Evolutionary conservation across 495 filamentous ascomycete species (phyloP).

Genomic region (Penicillium parvum): DNA sequence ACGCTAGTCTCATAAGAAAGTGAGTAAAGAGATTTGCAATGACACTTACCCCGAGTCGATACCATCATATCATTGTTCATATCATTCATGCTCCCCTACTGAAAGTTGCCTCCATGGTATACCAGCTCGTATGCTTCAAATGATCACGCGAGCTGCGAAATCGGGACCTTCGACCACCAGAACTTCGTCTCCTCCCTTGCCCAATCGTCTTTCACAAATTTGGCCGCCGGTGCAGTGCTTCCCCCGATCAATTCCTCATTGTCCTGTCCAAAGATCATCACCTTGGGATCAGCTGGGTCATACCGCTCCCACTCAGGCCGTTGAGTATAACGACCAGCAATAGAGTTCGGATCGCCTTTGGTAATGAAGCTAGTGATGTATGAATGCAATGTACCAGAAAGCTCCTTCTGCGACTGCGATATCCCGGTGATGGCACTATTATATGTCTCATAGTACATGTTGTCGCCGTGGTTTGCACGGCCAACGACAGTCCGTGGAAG

Average conservation of each 20-base stretch:
- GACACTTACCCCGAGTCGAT: too few species aligned
- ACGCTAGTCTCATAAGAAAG: too few species aligned
- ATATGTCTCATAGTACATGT: conserved; percentile 53
- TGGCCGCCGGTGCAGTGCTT: conserved; percentile 37
- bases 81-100: too few species aligned
- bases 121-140: not conserved
- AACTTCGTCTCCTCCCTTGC: conserved; percentile 50
- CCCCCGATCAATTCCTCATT: conserved; percentile 55
- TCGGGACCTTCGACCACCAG: conserved; percentile 48
- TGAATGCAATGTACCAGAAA: conserved; percentile 51
- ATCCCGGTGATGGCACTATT: conserved; percentile 37
- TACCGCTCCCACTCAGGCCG: conserved; percentile 33
- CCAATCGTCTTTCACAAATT: conserved; percentile 40
- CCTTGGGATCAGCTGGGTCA: conserved; percentile 8
- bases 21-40: too few species aligned
- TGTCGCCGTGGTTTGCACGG: conserved; percentile 57
- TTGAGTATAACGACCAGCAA: conserved; percentile 19
- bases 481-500: conserved; percentile 41
- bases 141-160: conserved; percentile 31
- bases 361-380: conserved; percentile 54
- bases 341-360: conserved; percentile 48
- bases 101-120: not conserved
- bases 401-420: conserved; percentile 41
- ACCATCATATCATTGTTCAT: too few species aligned
- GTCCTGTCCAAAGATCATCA: conserved; percentile 57